Base-by-base conservation (phyloP, 208 protist species). In the Wallacemonas collosoma region DNA sequence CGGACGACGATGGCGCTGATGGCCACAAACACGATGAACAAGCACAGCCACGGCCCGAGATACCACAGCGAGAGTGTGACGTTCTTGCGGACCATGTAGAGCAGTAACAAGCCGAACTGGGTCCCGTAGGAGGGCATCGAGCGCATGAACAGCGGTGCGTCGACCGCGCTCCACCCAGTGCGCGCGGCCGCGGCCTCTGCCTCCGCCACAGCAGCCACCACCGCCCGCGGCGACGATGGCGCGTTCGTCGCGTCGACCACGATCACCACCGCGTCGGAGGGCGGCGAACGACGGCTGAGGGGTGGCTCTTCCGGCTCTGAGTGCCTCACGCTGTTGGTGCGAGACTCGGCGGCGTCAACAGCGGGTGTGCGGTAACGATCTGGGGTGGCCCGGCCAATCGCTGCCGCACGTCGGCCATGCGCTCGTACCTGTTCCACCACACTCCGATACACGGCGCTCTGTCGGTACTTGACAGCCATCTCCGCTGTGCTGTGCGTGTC, bases 1-100 rank as follows among this genome's bases (percentile, higher is more conserved):
- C 60, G 60, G 9, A 65, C 17, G 2, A 76, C 57, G 3, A 89
- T 40, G 6, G 71, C 58, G 38, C 71, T 72, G 17, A 87, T 65
- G 2, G 82, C 36, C 40, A 87, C 36, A 51, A 87, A 77, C 39
- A 85, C 75, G 38, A 73, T 71, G 14, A 87, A 72, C 2, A 90
- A 69, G 35, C 73, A 77, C 2, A 56, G 40, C 81, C 81, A 90
- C 67, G 76, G 72, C 36, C 81, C 61, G 12, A 90, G 35, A 15
- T 79, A 74, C 41, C 51, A 60, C 66, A 61, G 68, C 7, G 55
- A 45, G 45, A 72, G 41, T 6, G 6, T 26, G 26, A 83, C 63
- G 53, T 73, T 75, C 53, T 69, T 68, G 14, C 81, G 77, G 26
- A 80, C 62, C 56, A 72, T 80, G 65, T 85, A 81, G 11, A 60